Percentiles rank a stretch among this genome's conserved stretches.
Conservation (phyloP, 1,284 basidiomycete species). For the Apiotrichum porosum region DNA sequence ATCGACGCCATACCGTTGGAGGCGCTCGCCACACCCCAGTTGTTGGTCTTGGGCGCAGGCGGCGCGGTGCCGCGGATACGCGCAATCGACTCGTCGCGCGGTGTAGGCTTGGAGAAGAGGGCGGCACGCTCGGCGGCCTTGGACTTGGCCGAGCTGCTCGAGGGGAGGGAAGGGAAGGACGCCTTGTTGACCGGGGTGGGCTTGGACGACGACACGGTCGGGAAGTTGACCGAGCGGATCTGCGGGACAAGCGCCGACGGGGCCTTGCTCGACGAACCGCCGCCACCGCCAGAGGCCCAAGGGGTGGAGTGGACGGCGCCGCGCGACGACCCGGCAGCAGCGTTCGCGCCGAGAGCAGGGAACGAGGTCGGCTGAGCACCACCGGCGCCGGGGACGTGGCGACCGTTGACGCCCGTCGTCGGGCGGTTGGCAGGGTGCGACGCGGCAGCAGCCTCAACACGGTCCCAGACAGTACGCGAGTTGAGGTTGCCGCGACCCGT, state of each 20-base stretch:
- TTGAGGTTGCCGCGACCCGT: conserved; percentile 54
- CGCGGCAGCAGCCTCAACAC: conserved; percentile 77
- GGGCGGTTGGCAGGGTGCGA: conserved; percentile 54
- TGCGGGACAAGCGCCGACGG: conserved; percentile 31
- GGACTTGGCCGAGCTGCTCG: conserved; percentile 39
- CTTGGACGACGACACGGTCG: conserved; percentile 3
- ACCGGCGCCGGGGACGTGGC: conserved; percentile 38
- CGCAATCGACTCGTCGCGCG: conserved; percentile 62
- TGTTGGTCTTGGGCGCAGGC: conserved; percentile 45
- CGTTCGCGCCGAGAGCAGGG: conserved; percentile 30
- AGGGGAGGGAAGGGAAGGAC: conserved; percentile 62
- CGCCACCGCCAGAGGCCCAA: conserved; percentile 37
- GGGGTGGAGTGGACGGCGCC: conserved; percentile 35
- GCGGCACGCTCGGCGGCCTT: conserved; percentile 37
- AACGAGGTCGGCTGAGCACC: conserved; percentile 22
- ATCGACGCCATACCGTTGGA: conserved; percentile 20
- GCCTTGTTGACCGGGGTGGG: conserved; percentile 43
- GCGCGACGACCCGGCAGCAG: conserved; percentile 8
- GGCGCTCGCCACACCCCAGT: conserved; percentile 19
- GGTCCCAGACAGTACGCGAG: conserved; percentile 70
- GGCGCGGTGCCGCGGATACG: conserved; percentile 61
- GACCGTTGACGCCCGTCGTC: conserved; percentile 43
- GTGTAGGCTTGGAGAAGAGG: conserved; percentile 53
- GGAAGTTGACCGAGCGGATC: conserved; percentile 42
- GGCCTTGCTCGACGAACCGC: conserved; percentile 31